Evolutionary conservation across 2,329 filamentous ascomycete genomes (phyloP).

Genomic region (Neonectria punicea): DNA sequence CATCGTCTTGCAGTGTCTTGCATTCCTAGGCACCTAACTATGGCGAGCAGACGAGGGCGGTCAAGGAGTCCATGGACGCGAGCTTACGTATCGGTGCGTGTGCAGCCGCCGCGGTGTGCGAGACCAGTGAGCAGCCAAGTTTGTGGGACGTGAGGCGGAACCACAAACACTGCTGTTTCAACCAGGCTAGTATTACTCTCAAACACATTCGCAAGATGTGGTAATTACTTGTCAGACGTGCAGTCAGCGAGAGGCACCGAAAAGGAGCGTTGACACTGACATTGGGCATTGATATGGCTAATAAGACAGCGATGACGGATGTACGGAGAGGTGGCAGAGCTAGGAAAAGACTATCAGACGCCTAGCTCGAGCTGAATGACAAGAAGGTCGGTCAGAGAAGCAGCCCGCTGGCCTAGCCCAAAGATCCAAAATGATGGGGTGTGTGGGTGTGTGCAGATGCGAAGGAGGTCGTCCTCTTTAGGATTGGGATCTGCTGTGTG

Average conservation of each 20-base stretch:
- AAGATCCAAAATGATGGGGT: slow-evolving; percentile 1
- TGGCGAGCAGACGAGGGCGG: slow-evolving; percentile 2
- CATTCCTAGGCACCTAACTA: neutral
- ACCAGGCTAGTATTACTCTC: neutral
- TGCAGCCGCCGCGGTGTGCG: slow-evolving; percentile 10
- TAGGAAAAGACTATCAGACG: neutral
- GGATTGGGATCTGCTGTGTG: slow-evolving; percentile 1
- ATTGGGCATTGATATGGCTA: neutral
- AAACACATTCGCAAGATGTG: neutral
- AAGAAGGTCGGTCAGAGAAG: neutral
- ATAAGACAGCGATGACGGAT: neutral
- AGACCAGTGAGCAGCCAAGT: neutral
- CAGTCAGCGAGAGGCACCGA: neutral
- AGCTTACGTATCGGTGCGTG: slow-evolving; percentile 21
- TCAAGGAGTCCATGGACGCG: slow-evolving; percentile 18
- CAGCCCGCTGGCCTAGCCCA: neutral
- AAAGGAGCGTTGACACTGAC: neutral
- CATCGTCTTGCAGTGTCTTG: neutral
- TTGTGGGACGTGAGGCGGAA: slow-evolving; percentile 15
- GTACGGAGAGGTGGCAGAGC: neutral
- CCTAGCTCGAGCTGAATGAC: neutral
- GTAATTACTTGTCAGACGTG: neutral
- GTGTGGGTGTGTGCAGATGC: neutral
- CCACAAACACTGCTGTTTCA: neutral
- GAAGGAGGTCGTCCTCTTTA: neutral